Percentiles rank a stretch among this genome's conserved stretches.
Conservation (phyloP, 2,329 filamentous ascomycete genomes). For the Tolypocladium cylindrosporum region DNA sequence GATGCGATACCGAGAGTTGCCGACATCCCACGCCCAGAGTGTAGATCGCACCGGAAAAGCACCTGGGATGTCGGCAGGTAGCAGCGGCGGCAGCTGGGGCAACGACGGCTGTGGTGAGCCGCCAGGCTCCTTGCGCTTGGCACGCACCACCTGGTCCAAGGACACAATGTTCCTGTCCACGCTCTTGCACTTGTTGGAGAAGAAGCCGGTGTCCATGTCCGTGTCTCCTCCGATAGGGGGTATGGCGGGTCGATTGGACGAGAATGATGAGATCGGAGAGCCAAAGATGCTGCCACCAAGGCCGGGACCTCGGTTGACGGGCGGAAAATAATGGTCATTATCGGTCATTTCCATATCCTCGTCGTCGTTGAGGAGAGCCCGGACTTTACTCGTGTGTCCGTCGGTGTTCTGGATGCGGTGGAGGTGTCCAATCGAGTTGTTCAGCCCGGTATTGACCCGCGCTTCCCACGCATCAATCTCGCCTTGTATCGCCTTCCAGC, state of each 20-base stretch:
- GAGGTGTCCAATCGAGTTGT: slow-evolving; percentile 27
- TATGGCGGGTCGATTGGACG: slow-evolving; percentile 14
- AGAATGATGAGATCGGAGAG: slow-evolving; percentile 20
- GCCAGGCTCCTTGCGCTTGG: slow-evolving; percentile 26
- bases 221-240: slow-evolving; percentile 16
- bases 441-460: slow-evolving; percentile 36
- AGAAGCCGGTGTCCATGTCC: slow-evolving; percentile 15
- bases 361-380: slow-evolving; percentile 39
- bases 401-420: slow-evolving; percentile 35
- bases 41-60: slow-evolving; percentile 29
- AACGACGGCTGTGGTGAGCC: slow-evolving; percentile 20
- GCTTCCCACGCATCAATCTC: slow-evolving; percentile 61
- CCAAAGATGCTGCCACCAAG: slow-evolving; percentile 22
- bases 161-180: slow-evolving; percentile 18
- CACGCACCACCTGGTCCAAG: slow-evolving; percentile 16
- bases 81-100: slow-evolving; percentile 17
- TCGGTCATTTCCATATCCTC: slow-evolving; percentile 41
- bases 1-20: slow-evolving; percentile 47
- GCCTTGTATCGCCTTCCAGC: slow-evolving; percentile 63
- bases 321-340: slow-evolving; percentile 15
- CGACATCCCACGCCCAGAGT: slow-evolving; percentile 40
- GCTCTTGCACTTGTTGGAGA: slow-evolving; percentile 14
- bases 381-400: slow-evolving; percentile 44
- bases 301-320: slow-evolving; percentile 12
- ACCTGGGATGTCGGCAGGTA: slow-evolving; percentile 14